Percentiles rank a stretch among this genome's conserved stretches.
These are phyloP conservation scores for Lentinula boryana DNA, from an alignment of 768 basidiomycete species.

Conservation along the genomic window DNA sequence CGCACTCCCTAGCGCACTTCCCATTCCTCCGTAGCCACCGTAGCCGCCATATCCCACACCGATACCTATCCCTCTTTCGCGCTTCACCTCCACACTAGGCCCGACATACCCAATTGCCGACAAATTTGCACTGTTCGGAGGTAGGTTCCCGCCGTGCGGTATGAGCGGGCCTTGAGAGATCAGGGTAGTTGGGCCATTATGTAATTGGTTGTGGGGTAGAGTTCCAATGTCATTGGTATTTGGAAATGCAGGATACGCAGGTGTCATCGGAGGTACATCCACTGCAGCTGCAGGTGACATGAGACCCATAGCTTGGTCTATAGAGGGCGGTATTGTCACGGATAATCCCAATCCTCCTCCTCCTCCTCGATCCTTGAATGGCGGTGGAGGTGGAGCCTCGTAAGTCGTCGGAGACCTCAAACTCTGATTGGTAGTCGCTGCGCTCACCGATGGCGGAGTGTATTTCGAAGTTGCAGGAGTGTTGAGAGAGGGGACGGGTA, in stretches of 20 bases:
- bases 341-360: neutral
- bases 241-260: neutral
- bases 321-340: neutral
- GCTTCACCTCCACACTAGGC: conserved; percentile 58
- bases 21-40: neutral
- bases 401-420: conserved; percentile 50
- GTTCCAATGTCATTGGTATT: neutral
- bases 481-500: neutral
- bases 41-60: conserved; percentile 13
- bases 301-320: neutral
- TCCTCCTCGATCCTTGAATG: conserved; percentile 6
- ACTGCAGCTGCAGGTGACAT: neutral
- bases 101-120: conserved; percentile 30
- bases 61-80: conserved; percentile 44
- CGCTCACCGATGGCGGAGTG: conserved; percentile 24
- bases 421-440: conserved; percentile 21
- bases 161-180: conserved; percentile 51
- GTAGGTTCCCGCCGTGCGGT: conserved; percentile 34
- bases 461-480: conserved; percentile 15
- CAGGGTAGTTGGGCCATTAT: conserved; percentile 43
- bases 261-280: neutral
- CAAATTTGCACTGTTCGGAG: neutral
- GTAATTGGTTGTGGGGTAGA: neutral
- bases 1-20: neutral
- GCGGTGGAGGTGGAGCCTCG: conserved; percentile 31